Evolutionary conservation across 2,329 filamentous ascomycete genomes (phyloP).

Genomic region (Cladophialophora carrionii): DNA sequence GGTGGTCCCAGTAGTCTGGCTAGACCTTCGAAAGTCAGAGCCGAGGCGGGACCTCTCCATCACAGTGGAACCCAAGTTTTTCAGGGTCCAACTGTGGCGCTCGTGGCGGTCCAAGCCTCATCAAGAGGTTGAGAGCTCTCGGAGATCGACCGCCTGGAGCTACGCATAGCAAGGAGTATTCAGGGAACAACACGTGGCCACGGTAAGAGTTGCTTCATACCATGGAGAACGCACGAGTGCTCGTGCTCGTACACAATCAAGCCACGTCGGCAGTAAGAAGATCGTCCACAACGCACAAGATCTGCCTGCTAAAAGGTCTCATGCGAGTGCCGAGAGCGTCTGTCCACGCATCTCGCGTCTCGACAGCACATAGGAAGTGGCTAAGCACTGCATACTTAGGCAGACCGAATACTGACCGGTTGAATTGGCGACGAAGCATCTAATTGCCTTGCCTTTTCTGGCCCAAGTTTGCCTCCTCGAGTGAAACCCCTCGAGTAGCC

Average conservation of each 20-base stretch:
- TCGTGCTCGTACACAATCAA: not conserved
- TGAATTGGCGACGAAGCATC: not conserved
- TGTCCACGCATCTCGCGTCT: not conserved
- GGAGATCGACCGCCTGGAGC: slow-evolving; percentile 11
- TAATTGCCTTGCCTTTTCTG: not conserved
- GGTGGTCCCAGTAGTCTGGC: not conserved
- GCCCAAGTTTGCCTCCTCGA: not conserved
- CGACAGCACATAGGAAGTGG: not conserved
- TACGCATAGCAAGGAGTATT: slow-evolving; percentile 10
- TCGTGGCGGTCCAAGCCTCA: not conserved
- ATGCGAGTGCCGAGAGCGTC: not conserved
- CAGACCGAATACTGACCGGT: not conserved
- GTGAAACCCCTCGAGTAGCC: not conserved
- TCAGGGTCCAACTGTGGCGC: slow-evolving; percentile 22
- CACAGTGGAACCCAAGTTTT: slow-evolving; percentile 1
- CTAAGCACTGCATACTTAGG: not conserved
- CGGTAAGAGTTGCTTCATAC: slow-evolving; percentile 8
- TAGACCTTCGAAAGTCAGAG: slow-evolving; percentile 8
- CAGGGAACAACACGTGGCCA: not conserved
- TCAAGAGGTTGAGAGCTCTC: slow-evolving; percentile 6
- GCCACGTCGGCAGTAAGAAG: slow-evolving; percentile 22
- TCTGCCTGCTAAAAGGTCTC: not conserved
- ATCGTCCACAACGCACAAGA: not conserved
- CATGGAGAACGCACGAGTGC: slow-evolving; percentile 3
- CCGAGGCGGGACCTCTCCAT: slow-evolving; percentile 13